Evolutionary conservation across 257 asterid species (phyloP).

Genomic region (Solanum etuberosum): DNA sequence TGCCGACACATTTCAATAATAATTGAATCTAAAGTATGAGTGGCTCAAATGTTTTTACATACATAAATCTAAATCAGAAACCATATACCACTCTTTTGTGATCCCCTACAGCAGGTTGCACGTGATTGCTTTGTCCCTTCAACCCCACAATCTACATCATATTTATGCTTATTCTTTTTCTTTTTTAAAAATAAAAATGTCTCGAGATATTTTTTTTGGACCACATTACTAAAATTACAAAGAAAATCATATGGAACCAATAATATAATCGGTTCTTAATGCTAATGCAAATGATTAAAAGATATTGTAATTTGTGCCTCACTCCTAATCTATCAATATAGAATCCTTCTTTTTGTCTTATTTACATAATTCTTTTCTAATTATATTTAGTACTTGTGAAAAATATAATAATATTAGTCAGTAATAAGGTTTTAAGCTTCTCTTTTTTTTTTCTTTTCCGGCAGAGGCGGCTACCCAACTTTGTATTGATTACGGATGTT

Average conservation of each 20-base stretch:
- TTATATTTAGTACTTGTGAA: neutral
- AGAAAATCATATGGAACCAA: neutral
- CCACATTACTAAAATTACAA: neutral
- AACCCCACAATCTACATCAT: neutral
- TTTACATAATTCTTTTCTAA: neutral
- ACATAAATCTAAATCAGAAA: neutral
- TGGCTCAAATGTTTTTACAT: neutral
- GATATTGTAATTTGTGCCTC: neutral
- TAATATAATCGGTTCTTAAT: neutral
- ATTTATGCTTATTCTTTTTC: neutral
- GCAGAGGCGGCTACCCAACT: neutral
- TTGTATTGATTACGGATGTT: neutral
- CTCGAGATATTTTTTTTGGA: neutral
- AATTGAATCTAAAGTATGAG: neutral
- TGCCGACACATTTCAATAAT: neutral
- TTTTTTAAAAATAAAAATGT: neutral
- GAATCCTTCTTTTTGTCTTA: neutral
- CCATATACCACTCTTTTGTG: neutral
- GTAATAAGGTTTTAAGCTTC: neutral
- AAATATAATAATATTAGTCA: neutral
- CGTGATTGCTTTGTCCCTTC: slow-evolving; percentile 5
- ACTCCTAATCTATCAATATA: neutral
- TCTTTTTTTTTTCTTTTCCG: neutral
- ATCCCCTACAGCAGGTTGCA: neutral
- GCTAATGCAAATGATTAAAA: neutral